Percentiles rank a stretch among this genome's conserved stretches.
These are phyloP conservation scores for Penicillium silybi DNA, from an alignment of 495 filamentous ascomycete genomes.

Conservation along the genomic window DNA sequence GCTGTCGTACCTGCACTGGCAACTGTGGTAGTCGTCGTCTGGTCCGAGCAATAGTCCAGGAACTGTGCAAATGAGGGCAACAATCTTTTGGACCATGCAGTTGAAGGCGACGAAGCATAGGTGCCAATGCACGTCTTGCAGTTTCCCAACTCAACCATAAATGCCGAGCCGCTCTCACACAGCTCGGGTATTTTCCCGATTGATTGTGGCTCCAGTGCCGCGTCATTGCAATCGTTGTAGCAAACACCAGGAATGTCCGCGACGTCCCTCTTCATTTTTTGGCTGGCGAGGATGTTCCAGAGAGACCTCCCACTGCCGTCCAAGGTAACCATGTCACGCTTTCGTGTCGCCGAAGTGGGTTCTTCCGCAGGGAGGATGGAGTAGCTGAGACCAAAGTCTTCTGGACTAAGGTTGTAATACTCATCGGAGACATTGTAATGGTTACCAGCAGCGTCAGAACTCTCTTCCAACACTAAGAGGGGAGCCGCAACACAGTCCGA, in stretches of 20 bases:
- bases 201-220: conserved; percentile 40
- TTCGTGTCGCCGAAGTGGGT: not conserved
- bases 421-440: conserved; percentile 47
- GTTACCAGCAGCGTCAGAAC: conserved; percentile 25
- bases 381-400: conserved; percentile 57
- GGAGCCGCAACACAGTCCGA: conserved; percentile 50
- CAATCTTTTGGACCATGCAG: conserved; percentile 4
- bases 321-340: not conserved
- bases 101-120: conserved; percentile 2
- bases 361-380: conserved; percentile 48
- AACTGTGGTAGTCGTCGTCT: conserved; percentile 3
- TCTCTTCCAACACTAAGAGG: conserved; percentile 25
- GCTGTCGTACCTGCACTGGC: not conserved
- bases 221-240: conserved; percentile 52
- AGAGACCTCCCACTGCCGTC: not conserved
- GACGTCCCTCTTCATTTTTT: conserved; percentile 4
- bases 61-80: conserved; percentile 18
- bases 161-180: conserved; percentile 41
- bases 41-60: conserved; percentile 17
- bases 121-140: conserved; percentile 34
- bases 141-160: conserved; percentile 24
- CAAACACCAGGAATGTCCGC: conserved; percentile 40
- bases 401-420: conserved; percentile 64
- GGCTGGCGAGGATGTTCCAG: not conserved
- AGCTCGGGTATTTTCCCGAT: conserved; percentile 44